Conservation (phyloP, 106 monocot species). For the Amphibolis antarctica region DNA sequence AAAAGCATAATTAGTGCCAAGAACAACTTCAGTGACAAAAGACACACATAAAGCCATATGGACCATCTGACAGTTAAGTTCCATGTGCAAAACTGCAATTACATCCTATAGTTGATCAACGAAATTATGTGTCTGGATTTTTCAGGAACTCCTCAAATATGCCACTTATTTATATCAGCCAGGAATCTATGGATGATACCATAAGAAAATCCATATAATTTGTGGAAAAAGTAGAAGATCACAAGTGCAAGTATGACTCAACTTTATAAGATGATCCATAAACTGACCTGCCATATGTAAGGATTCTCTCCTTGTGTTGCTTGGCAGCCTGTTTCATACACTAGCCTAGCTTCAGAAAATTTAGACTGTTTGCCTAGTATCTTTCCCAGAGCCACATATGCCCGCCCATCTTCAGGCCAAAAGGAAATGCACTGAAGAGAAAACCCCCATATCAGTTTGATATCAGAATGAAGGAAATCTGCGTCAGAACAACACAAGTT, state of each 20-base stretch:
- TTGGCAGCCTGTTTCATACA: constrained; percentile 94
- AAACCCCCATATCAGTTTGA: neutral
- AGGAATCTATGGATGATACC: neutral
- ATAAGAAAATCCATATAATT: neutral
- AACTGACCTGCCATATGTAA: constrained; percentile 91
- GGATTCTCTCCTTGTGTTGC: constrained; percentile 97
- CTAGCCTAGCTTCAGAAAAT: constrained; percentile 55
- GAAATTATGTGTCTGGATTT: too few relatives aligned
- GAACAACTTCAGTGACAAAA: too few relatives aligned
- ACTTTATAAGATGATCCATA: neutral
- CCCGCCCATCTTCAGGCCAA: constrained; percentile 98
- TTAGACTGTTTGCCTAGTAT: constrained; percentile 71
- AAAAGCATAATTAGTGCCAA: too few relatives aligned
- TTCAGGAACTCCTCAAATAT: neutral
- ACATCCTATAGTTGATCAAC: too few relatives aligned
- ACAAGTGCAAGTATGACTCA: neutral
- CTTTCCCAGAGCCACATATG: constrained; percentile 92
- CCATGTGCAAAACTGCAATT: too few relatives aligned
- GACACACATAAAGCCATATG: too few relatives aligned
- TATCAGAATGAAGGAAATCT: neutral
- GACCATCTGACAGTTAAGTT: too few relatives aligned
- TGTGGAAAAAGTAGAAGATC: neutral
- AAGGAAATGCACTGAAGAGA: constrained; percentile 54
- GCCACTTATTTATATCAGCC: neutral
- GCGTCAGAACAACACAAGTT: neutral